phyloP scores from a whole-genome alignment of 345 rosid genomes.

The Eucalyptus paniculata region DNA sequence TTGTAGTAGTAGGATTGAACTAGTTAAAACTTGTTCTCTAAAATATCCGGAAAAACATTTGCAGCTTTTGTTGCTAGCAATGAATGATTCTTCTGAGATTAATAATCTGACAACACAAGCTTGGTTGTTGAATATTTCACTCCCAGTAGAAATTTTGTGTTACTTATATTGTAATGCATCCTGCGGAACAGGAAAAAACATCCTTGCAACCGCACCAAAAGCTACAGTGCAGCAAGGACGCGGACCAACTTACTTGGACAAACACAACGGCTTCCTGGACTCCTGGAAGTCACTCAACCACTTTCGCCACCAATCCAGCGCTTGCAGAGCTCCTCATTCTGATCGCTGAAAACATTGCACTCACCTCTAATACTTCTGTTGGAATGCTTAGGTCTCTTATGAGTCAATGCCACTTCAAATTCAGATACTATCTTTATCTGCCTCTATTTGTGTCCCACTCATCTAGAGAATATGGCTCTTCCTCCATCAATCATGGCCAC shows the following conservation, averaged over 20 bases:
- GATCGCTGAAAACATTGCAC: conserved; percentile 30
- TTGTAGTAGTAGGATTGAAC: background rate
- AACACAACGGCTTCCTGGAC: conserved; percentile 54
- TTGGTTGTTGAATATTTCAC: background rate
- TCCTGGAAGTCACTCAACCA: conserved; percentile 54
- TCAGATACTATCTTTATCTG: background rate
- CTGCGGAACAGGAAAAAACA: background rate
- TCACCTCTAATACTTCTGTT: conserved; percentile 10
- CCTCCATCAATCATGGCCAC: background rate
- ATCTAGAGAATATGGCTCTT: background rate
- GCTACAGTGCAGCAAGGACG: conserved; percentile 20
- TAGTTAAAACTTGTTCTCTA: background rate
- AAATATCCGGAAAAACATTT: background rate
- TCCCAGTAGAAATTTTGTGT: background rate
- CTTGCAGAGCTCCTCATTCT: conserved; percentile 84
- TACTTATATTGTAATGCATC: background rate
- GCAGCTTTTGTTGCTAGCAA: background rate
- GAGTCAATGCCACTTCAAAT: background rate
- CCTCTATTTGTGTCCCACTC: background rate
- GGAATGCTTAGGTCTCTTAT: background rate
- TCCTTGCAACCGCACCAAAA: conserved; percentile 14
- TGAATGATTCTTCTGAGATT: background rate
- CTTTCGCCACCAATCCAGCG: conserved; percentile 65
- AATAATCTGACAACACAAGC: background rate
- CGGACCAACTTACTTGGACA: conserved; percentile 47